Base-by-base conservation (phyloP, 805 yeast species). In the Wickerhamiella sorbophila region DNA sequence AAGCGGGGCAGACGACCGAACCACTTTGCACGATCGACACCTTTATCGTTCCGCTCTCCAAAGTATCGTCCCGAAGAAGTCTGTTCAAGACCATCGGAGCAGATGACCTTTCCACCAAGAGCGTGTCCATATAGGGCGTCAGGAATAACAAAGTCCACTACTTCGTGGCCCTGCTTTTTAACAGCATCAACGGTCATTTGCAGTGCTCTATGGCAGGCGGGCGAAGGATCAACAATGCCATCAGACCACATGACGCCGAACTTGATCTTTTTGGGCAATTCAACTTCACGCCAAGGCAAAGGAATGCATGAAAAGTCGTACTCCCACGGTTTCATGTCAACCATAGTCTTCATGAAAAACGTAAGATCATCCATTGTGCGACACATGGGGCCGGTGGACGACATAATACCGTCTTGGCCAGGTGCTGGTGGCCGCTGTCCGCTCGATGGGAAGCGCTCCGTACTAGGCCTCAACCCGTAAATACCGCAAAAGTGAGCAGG, bases 101-200 rank as follows among this genome's bases (percentile, higher is more conserved):
- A 44, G 31, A 64, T 54, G 36, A 64, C 47, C 45, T 60, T 66
- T 37, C 68, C 53, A 45, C 70, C 82, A 36, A 77, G 68, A 3
- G 79, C 77, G 46, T 70, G 70, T 18, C 79, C 79, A 50, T 72
- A 68, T 39, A 73, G 56, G 2, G 75, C 72, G 40, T 65, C 69
- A 27, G 81, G 74, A 3, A 70, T 59, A 4, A 52, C 54, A 59
- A 68, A 69, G 18, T 61, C 66, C 8, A 69, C 63, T 19, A 69
- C 60, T 39, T 64, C 67, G 47, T 68, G 72, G 40, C 77, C 77
- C 43, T 65, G 63, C 38, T 54, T 60, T 41, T 52, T 45, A 38
- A 65, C 54, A n/a, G 69, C 65, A 10, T 62, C 69, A 5, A 58
- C 62, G 10, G 64, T 55, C 37, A 56, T 45, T 24, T 63, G 40